Conservation (phyloP, 2,329 filamentous ascomycete genomes). For the Colletotrichum sp. region DNA sequence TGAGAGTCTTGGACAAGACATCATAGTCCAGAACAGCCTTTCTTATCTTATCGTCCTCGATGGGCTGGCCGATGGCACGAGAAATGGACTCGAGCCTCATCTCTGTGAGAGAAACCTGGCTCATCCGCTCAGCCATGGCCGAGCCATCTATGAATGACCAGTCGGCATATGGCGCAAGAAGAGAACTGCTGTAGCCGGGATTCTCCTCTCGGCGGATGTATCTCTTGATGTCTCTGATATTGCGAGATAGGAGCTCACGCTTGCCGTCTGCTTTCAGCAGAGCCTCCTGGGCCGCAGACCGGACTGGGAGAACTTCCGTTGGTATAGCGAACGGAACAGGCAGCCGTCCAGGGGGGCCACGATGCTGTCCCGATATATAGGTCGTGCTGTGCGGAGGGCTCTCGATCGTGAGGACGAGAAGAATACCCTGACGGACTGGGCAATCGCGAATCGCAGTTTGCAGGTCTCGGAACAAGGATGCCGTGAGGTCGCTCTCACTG, state of each 20-base stretch:
- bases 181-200: not conserved
- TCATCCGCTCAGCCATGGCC: not conserved
- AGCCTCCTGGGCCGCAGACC: not conserved
- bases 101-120: not conserved
- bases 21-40: not conserved
- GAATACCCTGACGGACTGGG: not conserved
- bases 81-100: not conserved
- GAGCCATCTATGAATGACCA: not conserved
- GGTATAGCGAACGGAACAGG: not conserved
- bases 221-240: not conserved
- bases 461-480: not conserved
- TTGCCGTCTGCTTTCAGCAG: not conserved
- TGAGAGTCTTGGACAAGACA: not conserved
- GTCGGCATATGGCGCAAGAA: not conserved
- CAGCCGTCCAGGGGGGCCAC: too few relatives aligned
- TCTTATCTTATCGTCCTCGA: not conserved
- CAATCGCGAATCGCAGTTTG: not conserved
- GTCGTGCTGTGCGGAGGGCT: not conserved
- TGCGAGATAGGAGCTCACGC: not conserved
- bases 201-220: not conserved
- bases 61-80: not conserved
- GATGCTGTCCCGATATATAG: not conserved
- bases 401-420: not conserved
- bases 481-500: not conserved
- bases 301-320: not conserved